Evolutionary conservation across 2,329 filamentous ascomycete genomes (phyloP).

Genomic region (Dactylellina leptospora): DNA sequence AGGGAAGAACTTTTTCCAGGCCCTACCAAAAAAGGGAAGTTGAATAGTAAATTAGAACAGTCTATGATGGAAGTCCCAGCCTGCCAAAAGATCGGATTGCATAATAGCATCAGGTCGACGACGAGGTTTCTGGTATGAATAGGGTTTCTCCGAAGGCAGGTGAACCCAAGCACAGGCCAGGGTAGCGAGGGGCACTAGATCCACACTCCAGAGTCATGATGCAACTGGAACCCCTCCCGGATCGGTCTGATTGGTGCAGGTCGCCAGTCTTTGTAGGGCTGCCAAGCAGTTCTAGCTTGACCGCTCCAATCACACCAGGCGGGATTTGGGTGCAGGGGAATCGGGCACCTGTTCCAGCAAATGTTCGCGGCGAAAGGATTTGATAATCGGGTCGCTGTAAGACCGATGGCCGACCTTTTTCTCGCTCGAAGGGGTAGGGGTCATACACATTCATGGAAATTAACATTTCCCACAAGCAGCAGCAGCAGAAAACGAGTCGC

Average conservation of each 20-base stretch:
- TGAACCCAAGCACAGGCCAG: constrained; percentile 30
- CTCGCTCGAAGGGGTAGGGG: no score
- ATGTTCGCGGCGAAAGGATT: constrained; percentile 16
- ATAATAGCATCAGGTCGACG: neutral
- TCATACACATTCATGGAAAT: constrained; percentile 18
- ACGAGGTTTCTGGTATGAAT: neutral
- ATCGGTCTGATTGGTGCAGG: constrained; percentile 31
- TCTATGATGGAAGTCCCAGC: neutral
- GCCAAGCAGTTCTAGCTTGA: constrained; percentile 17
- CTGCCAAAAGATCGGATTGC: neutral
- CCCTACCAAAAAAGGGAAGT: neutral
- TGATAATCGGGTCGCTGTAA: constrained; percentile 37
- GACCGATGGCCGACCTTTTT: constrained; percentile 27
- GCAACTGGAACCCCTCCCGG: constrained; percentile 11
- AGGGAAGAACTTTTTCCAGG: no score
- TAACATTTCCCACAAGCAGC: constrained; percentile 12
- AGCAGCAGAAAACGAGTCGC: neutral
- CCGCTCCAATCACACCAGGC: neutral
- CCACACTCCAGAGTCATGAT: constrained; percentile 28
- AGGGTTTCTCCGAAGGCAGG: constrained; percentile 36
- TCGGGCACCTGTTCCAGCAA: constrained; percentile 23
- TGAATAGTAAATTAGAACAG: neutral
- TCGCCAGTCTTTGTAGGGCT: constrained; percentile 29
- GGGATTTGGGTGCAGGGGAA: constrained; percentile 15
- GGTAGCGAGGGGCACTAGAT: constrained; percentile 14